Percentiles rank a stretch among this genome's conserved stretches.
These are phyloP conservation scores for Microbotryum saponariae DNA, from an alignment of 1,284 basidiomycete genomes.

Conservation along the genomic window DNA sequence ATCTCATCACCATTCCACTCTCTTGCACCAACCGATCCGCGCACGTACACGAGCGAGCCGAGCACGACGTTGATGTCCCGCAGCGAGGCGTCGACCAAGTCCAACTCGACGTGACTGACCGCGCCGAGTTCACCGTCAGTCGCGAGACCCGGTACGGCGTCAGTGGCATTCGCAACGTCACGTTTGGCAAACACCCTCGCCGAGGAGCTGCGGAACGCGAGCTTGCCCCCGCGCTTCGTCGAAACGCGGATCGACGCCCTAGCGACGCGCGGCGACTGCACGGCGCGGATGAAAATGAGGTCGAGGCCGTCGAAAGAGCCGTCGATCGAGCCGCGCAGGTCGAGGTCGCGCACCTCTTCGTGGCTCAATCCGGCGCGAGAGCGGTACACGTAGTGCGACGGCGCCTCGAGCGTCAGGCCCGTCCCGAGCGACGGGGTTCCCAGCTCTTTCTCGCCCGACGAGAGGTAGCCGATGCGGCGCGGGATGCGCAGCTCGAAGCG, in stretches of 20 bases:
- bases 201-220: slow-evolving; percentile 3
- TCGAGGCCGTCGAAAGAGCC: slow-evolving; percentile 29
- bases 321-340: slow-evolving; percentile 19
- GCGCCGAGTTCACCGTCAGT: slow-evolving; percentile 5
- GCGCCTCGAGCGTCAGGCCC: slow-evolving; percentile 10
- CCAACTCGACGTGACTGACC: background rate
- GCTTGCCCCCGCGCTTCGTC: slow-evolving; percentile 2
- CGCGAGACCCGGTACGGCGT: too few species aligned
- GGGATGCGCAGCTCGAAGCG: slow-evolving; percentile 19
- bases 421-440: background rate
- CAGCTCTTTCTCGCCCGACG: slow-evolving; percentile 10
- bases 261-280: background rate
- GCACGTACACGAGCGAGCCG: slow-evolving; percentile 2
- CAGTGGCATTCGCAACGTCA: background rate
- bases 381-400: slow-evolving; percentile 10
- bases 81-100: slow-evolving; percentile 6
- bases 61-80: slow-evolving; percentile 20
- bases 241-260: slow-evolving; percentile 5
- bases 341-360: slow-evolving; percentile 7
- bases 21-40: slow-evolving; percentile 21
- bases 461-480: slow-evolving; percentile 10
- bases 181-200: background rate
- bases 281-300: slow-evolving; percentile 13
- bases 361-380: slow-evolving; percentile 1
- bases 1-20: slow-evolving; percentile 22